phyloP scores from a whole-genome alignment of 2,329 filamentous ascomycete genomes.

The Pyrenophora seminiperda region DNA sequence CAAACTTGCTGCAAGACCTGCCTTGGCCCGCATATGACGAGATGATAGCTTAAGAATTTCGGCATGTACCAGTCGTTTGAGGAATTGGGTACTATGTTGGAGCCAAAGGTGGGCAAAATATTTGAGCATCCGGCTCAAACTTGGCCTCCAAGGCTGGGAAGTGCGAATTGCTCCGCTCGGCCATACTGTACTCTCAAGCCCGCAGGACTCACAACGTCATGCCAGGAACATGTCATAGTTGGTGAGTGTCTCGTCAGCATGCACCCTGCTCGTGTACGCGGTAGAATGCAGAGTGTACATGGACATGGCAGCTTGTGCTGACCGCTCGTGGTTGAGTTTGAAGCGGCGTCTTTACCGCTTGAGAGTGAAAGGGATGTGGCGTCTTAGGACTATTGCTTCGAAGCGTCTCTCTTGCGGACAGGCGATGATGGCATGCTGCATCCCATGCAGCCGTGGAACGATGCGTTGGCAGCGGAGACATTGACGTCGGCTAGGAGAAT shows the following conservation, averaged over 20 bases:
- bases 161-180: conserved; percentile 18
- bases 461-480: conserved; percentile 33
- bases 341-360: conserved; percentile 16
- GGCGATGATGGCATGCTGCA: conserved; percentile 21
- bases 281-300: conserved; percentile 24
- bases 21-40: conserved; percentile 34
- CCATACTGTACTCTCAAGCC: conserved; percentile 14
- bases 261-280: conserved; percentile 23
- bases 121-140: background rate
- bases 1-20: conserved; percentile 35
- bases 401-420: conserved; percentile 14
- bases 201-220: conserved; percentile 14
- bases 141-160: conserved; percentile 16
- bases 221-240: conserved; percentile 17
- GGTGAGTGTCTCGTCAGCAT: conserved; percentile 25
- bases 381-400: background rate
- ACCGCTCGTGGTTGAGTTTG: conserved; percentile 28
- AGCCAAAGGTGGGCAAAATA: conserved; percentile 3
- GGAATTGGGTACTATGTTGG: background rate
- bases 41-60: conserved; percentile 15
- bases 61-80: conserved; percentile 6
- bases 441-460: conserved; percentile 22
- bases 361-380: too few species aligned
- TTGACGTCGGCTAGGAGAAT: conserved; percentile 25
- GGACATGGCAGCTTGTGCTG: conserved; percentile 23